These are phyloP conservation scores for Diplodia corticola DNA, from an alignment of 2,329 filamentous ascomycete species.

Conservation along the genomic window DNA sequence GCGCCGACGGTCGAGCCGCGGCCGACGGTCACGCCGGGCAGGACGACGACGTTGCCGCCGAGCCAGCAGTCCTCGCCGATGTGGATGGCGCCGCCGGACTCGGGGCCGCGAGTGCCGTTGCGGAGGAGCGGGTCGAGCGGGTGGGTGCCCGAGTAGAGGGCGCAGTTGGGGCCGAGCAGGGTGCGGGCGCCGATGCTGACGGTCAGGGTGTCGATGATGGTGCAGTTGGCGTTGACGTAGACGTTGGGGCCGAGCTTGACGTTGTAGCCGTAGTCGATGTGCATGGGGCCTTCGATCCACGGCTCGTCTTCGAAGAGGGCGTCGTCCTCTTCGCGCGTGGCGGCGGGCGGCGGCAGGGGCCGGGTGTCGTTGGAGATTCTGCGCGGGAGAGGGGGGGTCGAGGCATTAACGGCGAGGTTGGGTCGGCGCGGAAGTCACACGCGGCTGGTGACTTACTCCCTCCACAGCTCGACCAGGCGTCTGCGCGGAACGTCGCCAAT, in stretches of 20 bases:
- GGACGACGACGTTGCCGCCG: conserved; percentile 54
- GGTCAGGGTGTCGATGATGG: conserved; percentile 73
- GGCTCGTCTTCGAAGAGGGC: conserved; percentile 63
- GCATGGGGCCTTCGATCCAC: conserved; percentile 69
- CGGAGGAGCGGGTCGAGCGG: conserved; percentile 73
- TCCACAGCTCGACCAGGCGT: conserved; percentile 66
- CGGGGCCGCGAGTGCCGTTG: conserved; percentile 73
- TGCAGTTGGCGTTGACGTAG: conserved; percentile 74
- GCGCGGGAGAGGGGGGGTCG: conserved; percentile 6
- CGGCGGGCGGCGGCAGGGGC: conserved; percentile 61
- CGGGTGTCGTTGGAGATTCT: conserved; percentile 65
- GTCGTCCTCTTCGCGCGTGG: conserved; percentile 64
- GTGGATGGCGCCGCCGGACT: conserved; percentile 69
- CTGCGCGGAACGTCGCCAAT: conserved; percentile 62
- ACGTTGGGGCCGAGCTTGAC: conserved; percentile 68
- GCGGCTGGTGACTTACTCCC: conserved; percentile 58
- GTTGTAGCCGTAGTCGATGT: conserved; percentile 77
- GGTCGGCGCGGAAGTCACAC: background rate
- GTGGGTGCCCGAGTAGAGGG: conserved; percentile 73
- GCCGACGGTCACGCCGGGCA: conserved; percentile 78
- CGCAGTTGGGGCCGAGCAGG: conserved; percentile 75
- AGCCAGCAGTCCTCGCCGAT: conserved; percentile 74
- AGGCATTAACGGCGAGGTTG: background rate
- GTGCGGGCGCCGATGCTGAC: conserved; percentile 77
- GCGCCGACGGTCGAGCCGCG: conserved; percentile 73